Base-by-base conservation (phyloP, 164 flowering plant species). In the Brasenia schreberi region DNA sequence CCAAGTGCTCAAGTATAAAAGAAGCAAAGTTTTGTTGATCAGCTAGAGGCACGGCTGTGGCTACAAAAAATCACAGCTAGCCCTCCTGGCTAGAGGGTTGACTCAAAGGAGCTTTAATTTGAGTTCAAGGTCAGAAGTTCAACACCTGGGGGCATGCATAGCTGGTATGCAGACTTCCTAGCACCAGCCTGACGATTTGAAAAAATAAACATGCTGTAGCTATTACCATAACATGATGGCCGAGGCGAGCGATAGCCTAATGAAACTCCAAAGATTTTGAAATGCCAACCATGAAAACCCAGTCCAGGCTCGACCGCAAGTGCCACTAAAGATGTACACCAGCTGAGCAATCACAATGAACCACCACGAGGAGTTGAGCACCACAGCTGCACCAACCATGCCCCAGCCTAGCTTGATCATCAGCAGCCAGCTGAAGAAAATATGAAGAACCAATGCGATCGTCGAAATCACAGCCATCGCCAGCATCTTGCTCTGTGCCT, bases 271-370 rank as follows among this genome's bases (percentile, higher is more conserved):
- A 42, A 75, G 65, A 17, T 68, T 45, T 3, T 19, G 18, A 39
- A 75, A 71, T 1, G 77, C 77, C 42, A 58, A 44, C 69, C 63
- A 65, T 18, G 77, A 75, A 64, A 75, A 75, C 7, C 77, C 77
- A 58, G 33, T 43, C 77, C 77, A 75, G 23, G 77, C 71, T 18
- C 64, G 11, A 9, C 42, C 61, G 42, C 66, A 74, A 7, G 5
- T 63, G 12, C 67, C 63, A 10, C 43, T 4, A 5, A 64, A 43
- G 23, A 69, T 69, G 53, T 69, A 69, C 16, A 18, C 39, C 59
- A 64, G 19, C 61, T 69, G 72, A 11, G 39, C 72, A n/a, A 69
- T 11, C 3, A 64, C 42, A 12, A 64, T 65, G 18, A 64, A 2
- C 64, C 63, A 64, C 67, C 67, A 69, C 10, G 67, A 42, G 58